These are phyloP conservation scores for Pseudomonodictys pantanalensis DNA, from an alignment of 495 filamentous ascomycete genomes.

Conservation along the genomic window DNA sequence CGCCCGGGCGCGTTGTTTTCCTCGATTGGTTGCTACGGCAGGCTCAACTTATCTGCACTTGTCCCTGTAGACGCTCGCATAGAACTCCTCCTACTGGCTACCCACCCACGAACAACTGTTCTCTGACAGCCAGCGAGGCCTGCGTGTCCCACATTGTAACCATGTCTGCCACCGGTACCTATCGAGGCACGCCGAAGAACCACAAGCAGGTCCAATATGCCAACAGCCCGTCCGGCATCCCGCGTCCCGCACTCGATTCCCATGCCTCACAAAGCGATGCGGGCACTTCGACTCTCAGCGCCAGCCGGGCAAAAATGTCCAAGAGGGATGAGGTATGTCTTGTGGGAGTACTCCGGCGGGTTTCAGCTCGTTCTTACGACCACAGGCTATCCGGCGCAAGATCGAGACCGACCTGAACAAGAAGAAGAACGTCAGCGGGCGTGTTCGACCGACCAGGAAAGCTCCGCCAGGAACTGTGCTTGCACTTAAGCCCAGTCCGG, in stretches of 20 bases:
- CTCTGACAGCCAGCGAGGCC: slow-evolving; percentile 12
- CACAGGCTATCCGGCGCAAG: slow-evolving; percentile 91
- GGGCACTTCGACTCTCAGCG: slow-evolving; percentile 73
- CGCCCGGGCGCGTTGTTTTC: slow-evolving; percentile 21
- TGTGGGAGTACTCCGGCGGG: neutral
- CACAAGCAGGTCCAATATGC: slow-evolving; percentile 68
- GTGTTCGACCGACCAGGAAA: slow-evolving; percentile 81
- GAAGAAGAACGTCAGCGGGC: slow-evolving; percentile 76
- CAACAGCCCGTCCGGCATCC: slow-evolving; percentile 76
- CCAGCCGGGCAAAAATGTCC: slow-evolving; percentile 86
- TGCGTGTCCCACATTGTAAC: slow-evolving; percentile 9
- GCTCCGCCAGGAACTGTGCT: slow-evolving; percentile 94
- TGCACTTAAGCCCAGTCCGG: slow-evolving; percentile 88
- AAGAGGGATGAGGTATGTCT: slow-evolving; percentile 93
- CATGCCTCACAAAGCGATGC: slow-evolving; percentile 61
- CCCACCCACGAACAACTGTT: slow-evolving; percentile 13
- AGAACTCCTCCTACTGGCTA: slow-evolving; percentile 12
- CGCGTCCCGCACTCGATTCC: slow-evolving; percentile 73
- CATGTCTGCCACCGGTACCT: slow-evolving; percentile 61
- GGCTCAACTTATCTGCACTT: too few species aligned
- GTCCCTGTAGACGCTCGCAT: slow-evolving; percentile 10
- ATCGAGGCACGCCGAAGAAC: slow-evolving; percentile 62
- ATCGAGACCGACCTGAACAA: slow-evolving; percentile 97
- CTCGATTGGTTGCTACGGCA: slow-evolving; percentile 12
- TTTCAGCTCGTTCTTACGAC: slow-evolving; percentile 28